Evolutionary conservation across 228 moss, liverwort and hornwort species (phyloP).

Genomic region (Sphagnum magellanicum): DNA sequence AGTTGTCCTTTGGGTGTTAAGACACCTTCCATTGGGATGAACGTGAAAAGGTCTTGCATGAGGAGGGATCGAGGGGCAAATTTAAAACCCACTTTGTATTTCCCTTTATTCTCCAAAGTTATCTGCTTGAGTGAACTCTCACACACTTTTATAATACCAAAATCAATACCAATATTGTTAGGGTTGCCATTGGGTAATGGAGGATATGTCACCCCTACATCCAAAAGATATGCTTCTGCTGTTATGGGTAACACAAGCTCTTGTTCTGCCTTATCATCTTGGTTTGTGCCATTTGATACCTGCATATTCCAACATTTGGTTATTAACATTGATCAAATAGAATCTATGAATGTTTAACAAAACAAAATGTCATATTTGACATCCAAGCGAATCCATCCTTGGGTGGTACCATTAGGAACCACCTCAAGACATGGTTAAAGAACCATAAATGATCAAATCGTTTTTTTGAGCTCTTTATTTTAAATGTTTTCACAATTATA

Average conservation of each 20-base stretch:
- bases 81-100: slow-evolving; percentile 55
- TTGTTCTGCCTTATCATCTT: slow-evolving; percentile 30
- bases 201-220: slow-evolving; percentile 49
- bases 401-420: too few relatives aligned
- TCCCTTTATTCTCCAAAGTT: slow-evolving; percentile 69
- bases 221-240: slow-evolving; percentile 62
- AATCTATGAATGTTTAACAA: background rate
- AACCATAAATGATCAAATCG: too few relatives aligned
- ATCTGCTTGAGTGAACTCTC: slow-evolving; percentile 31
- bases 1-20: slow-evolving; percentile 44
- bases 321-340: background rate
- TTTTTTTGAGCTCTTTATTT: too few relatives aligned
- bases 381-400: background rate
- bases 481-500: too few relatives aligned
- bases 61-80: slow-evolving; percentile 40
- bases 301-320: background rate
- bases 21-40: slow-evolving; percentile 39
- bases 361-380: background rate
- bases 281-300: slow-evolving; percentile 47
- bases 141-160: slow-evolving; percentile 51
- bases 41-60: slow-evolving; percentile 44
- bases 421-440: too few relatives aligned
- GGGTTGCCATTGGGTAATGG: slow-evolving; percentile 11
- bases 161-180: slow-evolving; percentile 29
- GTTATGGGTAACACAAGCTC: slow-evolving; percentile 36